These are phyloP conservation scores for Russula brevipes DNA, from an alignment of 768 basidiomycete genomes.

Conservation along the genomic window DNA sequence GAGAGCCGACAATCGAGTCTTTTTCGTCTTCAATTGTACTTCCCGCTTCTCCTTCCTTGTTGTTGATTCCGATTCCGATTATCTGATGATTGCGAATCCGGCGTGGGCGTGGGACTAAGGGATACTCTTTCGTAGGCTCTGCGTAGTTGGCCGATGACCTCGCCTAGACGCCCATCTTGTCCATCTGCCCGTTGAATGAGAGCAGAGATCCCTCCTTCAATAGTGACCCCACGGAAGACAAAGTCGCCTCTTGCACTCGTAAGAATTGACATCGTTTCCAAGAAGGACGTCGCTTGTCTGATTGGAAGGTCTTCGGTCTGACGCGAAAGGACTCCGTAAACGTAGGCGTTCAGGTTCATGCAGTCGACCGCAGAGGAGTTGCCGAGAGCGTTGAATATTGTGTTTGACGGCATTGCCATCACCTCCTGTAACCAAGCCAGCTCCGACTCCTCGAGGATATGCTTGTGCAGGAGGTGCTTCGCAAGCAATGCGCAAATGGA, in stretches of 20 bases:
- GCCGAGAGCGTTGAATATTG: conserved; percentile 1
- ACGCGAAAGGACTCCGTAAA: neutral
- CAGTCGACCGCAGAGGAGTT: no score
- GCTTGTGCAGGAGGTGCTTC: conserved; percentile 1
- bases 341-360: conserved; percentile 1
- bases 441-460: neutral
- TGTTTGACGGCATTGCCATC: neutral
- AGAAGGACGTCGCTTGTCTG: neutral
- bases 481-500: conserved; percentile 17
- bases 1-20: neutral
- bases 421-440: conserved; percentile 12
- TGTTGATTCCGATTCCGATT: neutral
- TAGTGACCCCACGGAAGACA: neutral
- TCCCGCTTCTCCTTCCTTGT: neutral
- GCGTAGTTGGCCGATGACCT: conserved; percentile 15
- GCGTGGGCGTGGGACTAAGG: neutral
- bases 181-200: neutral
- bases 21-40: neutral
- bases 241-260: neutral
- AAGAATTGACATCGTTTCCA: neutral
- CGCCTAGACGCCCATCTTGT: conserved; percentile 29
- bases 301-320: neutral
- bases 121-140: neutral
- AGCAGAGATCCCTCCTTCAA: neutral
- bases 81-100: neutral